A percentile compares a stretch with the other conserved stretches of the same genome.
These are phyloP conservation scores for Apiospora arundinis DNA, from an alignment of 2,329 filamentous ascomycete genomes.

Conservation along the genomic window DNA sequence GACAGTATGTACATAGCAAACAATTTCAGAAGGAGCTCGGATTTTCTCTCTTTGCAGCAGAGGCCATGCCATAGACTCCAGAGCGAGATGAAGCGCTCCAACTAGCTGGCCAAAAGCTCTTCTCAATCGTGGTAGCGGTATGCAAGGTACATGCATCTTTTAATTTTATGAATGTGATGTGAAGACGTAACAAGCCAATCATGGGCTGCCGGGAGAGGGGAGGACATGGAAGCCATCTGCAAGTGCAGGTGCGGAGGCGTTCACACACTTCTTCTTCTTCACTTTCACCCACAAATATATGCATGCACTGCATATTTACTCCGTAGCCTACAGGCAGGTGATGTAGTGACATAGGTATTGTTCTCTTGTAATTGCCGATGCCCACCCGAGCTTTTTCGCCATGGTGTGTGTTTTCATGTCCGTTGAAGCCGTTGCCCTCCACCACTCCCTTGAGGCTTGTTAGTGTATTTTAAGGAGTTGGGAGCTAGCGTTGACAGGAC, in stretches of 20 bases:
- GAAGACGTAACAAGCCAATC: conserved; percentile 12
- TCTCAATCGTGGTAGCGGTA: not conserved
- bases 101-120: not conserved
- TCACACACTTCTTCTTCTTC: not conserved
- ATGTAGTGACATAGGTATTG: not conserved
- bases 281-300: not conserved
- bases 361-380: not conserved
- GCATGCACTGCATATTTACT: not conserved
- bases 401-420: not conserved
- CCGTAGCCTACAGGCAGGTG: not conserved
- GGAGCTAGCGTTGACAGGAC: not conserved
- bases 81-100: not conserved
- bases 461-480: not conserved
- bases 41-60: not conserved
- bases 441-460: not conserved
- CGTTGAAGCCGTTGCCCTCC: not conserved
- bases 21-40: no score
- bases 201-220: not conserved
- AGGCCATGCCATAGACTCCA: not conserved
- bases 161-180: conserved; percentile 4
- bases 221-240: not conserved
- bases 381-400: not conserved
- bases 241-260: not conserved
- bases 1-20: not conserved
- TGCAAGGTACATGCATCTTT: conserved; percentile 10